Conservation (phyloP, 805 yeast species). For the Nakazawaea laoshanensis region DNA sequence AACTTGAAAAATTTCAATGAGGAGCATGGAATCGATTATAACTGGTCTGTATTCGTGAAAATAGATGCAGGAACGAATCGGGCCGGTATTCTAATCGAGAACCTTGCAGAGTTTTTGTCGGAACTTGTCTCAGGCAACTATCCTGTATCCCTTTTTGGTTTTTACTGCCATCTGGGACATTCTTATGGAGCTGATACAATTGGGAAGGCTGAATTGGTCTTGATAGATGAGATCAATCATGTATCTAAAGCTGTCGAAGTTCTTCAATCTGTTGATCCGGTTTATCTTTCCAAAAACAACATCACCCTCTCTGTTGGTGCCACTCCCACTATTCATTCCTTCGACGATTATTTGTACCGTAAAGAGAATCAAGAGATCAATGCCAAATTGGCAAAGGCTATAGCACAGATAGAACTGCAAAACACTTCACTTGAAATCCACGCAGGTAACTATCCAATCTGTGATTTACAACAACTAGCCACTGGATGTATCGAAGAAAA, state of each 20-base stretch:
- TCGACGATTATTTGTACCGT: conserved; percentile 20
- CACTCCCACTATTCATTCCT: conserved; percentile 70
- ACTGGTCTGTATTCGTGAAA: conserved; percentile 63
- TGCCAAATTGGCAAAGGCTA: conserved; percentile 11
- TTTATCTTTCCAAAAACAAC: conserved; percentile 11
- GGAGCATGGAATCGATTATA: conserved; percentile 10
- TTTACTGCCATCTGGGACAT: conserved; percentile 77
- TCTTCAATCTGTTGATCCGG: conserved; percentile 27
- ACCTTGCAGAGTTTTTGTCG: conserved; percentile 26
- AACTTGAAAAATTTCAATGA: conserved; percentile 30
- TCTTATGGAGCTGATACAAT: conserved; percentile 44
- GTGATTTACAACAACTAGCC: conserved; percentile 72
- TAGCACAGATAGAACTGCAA: conserved; percentile 15
- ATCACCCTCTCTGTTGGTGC: conserved; percentile 69
- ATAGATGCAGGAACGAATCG: conserved; percentile 65
- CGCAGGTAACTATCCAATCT: conserved; percentile 73
- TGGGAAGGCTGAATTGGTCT: conserved; percentile 35
- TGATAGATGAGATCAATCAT: conserved; percentile 49
- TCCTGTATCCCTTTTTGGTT: conserved; percentile 45
- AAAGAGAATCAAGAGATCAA: conserved; percentile 16
- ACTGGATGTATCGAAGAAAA: conserved; percentile 45
- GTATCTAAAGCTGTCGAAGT: conserved; percentile 45
- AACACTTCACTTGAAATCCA: conserved; percentile 54
- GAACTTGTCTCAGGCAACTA: conserved; percentile 19
- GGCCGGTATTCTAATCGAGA: conserved; percentile 42